These are phyloP conservation scores for Umbelopsis isabellina DNA, from an alignment of 192 early-diverging fungal genomes.

Conservation along the genomic window DNA sequence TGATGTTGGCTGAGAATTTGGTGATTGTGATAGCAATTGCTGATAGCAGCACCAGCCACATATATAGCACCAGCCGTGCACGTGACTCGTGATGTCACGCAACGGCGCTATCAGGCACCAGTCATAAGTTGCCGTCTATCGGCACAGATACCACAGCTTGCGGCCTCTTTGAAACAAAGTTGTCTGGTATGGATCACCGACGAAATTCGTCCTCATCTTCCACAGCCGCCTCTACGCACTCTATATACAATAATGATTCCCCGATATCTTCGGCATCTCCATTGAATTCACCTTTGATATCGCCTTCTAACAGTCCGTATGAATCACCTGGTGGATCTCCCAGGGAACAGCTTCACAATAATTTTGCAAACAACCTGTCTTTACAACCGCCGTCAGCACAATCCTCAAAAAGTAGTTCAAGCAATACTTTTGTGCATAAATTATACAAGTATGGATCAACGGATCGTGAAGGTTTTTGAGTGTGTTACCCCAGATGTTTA, in stretches of 20 bases:
- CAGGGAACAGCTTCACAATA: conserved; percentile 4
- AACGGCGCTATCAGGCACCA: too few species aligned
- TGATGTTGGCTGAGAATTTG: too few species aligned
- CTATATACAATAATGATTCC: background rate
- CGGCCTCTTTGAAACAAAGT: too few species aligned
- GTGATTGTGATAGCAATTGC: too few species aligned
- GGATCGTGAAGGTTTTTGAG: background rate
- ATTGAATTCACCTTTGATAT: background rate
- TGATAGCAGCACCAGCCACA: too few species aligned
- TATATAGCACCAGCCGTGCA: too few species aligned
- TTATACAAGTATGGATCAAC: conserved; percentile 38
- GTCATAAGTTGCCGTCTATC: too few species aligned
- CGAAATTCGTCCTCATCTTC: conserved; percentile 3
- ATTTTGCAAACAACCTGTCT: background rate
- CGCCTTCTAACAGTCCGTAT: background rate
- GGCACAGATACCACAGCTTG: too few species aligned
- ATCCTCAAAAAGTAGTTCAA: conserved; percentile 9
- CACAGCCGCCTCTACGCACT: background rate
- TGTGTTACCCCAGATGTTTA: background rate
- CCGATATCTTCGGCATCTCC: conserved; percentile 1
- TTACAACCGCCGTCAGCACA: background rate
- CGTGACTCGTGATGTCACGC: too few species aligned
- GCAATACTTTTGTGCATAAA: conserved; percentile 43
- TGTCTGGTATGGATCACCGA: conserved; percentile 11
- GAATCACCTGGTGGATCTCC: conserved; percentile 5